phyloP scores from a whole-genome alignment of 345 rosid genomes.

The Balakata baccata region DNA sequence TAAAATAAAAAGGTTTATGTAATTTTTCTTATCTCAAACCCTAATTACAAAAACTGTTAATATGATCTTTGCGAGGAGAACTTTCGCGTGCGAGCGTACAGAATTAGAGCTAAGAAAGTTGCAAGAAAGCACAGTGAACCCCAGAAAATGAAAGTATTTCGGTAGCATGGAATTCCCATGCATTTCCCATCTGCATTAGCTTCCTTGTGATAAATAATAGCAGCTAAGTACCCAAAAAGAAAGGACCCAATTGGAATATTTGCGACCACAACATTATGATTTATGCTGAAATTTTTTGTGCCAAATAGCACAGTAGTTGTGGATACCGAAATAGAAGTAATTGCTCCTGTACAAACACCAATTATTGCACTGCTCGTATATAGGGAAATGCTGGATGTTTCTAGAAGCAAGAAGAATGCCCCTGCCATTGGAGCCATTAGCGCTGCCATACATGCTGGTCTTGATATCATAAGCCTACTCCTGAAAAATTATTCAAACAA shows the following conservation, averaged over 20 bases:
- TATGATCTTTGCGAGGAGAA: conserved; percentile 30
- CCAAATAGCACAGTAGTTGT: conserved; percentile 80
- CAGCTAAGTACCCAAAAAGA: conserved; percentile 66
- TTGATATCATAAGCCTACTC: conserved; percentile 41
- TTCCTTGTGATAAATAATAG: conserved; percentile 51
- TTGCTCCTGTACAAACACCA: conserved; percentile 71
- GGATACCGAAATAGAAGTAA: conserved; percentile 64
- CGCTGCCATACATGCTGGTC: conserved; percentile 52
- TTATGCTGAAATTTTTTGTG: conserved; percentile 60
- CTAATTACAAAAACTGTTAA: no score
- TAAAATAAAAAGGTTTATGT: no score
- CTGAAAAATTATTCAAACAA: conserved; percentile 29
- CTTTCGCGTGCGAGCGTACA: conserved; percentile 51
- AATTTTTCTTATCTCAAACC: no score
- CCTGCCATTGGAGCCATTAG: conserved; percentile 59
- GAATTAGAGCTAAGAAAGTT: conserved; percentile 46
- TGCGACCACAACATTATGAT: conserved; percentile 73
- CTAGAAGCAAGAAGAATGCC: conserved; percentile 59
- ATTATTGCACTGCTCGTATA: conserved; percentile 64
- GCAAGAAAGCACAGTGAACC: conserved; percentile 58
- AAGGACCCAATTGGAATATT: conserved; percentile 86
- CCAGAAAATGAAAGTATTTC: conserved; percentile 62
- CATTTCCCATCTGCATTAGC: conserved; percentile 43
- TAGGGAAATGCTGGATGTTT: conserved; percentile 34
- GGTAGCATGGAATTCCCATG: conserved; percentile 64